A percentile compares a stretch with the other conserved stretches of the same genome.
Evolutionary conservation across 495 filamentous ascomycete species (phyloP).

Genomic region (Amorphotheca resinae): DNA sequence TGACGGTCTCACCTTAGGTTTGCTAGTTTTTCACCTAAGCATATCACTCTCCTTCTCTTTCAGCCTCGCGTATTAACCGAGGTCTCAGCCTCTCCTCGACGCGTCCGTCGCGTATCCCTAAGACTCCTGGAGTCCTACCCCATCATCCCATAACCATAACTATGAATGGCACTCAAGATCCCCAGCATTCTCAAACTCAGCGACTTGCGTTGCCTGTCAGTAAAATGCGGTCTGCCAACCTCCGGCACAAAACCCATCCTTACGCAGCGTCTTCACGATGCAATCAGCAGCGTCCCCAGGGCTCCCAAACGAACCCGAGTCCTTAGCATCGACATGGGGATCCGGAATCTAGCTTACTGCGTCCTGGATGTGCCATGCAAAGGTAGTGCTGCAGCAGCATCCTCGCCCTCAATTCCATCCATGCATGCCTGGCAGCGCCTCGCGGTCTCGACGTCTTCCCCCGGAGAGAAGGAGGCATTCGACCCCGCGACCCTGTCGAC

Average conservation of each 20-base stretch:
- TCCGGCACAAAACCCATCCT: constrained; percentile 22
- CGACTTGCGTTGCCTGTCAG: constrained; percentile 11
- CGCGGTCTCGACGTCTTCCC: constrained; percentile 16
- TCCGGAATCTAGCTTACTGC: constrained; percentile 73
- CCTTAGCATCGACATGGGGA: constrained; percentile 78
- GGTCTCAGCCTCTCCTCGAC: no score
- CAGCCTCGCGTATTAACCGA: no score
- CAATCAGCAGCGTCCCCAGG: constrained; percentile 8
- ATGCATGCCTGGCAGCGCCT: constrained; percentile 29
- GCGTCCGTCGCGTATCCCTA: neutral
- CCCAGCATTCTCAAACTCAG: constrained; percentile 17
- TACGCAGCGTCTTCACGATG: constrained; percentile 15
- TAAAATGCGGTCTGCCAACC: constrained; percentile 18
- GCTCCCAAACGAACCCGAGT: constrained; percentile 28
- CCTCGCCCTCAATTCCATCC: neutral
- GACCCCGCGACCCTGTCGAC: constrained; percentile 8
- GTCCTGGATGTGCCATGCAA: constrained; percentile 33
- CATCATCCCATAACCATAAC: neutral
- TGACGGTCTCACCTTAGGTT: no score
- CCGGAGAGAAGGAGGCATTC: constrained; percentile 17
- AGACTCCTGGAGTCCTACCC: neutral
- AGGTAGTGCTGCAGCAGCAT: neutral
- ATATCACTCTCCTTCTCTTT: no score
- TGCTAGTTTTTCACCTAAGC: no score
- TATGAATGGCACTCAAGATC: constrained; percentile 20